Percentiles rank a stretch among this genome's conserved stretches.
phyloP scores from a whole-genome alignment of 2,329 filamentous ascomycete species.

The Pseudogymnoascus sp. region DNA sequence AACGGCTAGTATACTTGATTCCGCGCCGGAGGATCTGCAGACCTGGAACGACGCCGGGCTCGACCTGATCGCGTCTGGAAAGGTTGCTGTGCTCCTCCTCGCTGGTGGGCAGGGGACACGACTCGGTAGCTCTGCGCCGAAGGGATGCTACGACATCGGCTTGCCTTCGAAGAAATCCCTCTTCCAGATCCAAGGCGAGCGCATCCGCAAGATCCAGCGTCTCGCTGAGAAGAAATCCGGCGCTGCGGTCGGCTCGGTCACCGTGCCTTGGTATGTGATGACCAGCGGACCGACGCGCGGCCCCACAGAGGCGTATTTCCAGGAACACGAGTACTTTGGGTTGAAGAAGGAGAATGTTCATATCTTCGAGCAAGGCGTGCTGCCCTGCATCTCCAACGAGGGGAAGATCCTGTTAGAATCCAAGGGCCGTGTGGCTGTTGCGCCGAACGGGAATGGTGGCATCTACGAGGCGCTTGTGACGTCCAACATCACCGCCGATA shows the following conservation, averaged over 20 bases:
- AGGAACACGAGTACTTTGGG: conserved; percentile 84
- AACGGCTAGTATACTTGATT: conserved; percentile 86
- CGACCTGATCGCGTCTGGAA: conserved; percentile 56
- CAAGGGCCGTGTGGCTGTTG: conserved; percentile 83
- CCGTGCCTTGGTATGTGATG: conserved; percentile 98
- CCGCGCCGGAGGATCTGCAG: conserved; percentile 65
- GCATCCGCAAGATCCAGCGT: conserved; percentile 77
- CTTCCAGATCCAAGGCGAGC: conserved; percentile 95
- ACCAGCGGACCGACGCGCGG: conserved; percentile 88
- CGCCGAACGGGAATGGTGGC: conserved; percentile 93
- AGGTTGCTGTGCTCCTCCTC: conserved; percentile 85
- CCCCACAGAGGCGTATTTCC: conserved; percentile 89
- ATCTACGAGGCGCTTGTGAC: conserved; percentile 86
- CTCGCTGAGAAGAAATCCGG: conserved; percentile 65
- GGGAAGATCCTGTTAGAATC: conserved; percentile 92
- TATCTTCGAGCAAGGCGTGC: conserved; percentile 93
- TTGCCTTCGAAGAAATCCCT: conserved; percentile 87
- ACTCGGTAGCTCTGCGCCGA: conserved; percentile 87
- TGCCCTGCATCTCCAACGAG: conserved; percentile 95
- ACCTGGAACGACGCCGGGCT: conserved; percentile 72
- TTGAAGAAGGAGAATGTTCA: conserved; percentile 74
- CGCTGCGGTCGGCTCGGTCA: conserved; percentile 43
- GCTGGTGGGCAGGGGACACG: conserved; percentile 94
- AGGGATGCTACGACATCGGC: conserved; percentile 96
- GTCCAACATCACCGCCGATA: conserved; percentile 74